Percentiles rank a stretch among this genome's conserved stretches.
These are phyloP conservation scores for Paramecium biaurelia DNA, from an alignment of 73 alveolate genomes.

Conservation along the genomic window DNA sequence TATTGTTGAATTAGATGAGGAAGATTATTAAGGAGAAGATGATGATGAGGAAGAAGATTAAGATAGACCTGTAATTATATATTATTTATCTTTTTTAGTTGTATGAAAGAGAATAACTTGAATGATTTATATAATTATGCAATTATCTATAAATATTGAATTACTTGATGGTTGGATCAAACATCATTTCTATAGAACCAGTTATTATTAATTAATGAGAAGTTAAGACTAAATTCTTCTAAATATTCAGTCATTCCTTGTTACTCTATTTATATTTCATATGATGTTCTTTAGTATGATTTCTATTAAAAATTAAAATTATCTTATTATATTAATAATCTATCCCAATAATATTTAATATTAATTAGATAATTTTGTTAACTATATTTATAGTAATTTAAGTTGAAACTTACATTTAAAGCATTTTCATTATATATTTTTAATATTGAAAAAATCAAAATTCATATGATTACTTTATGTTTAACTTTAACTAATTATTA, in stretches of 20 bases:
- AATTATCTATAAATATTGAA: not conserved
- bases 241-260: too few relatives aligned
- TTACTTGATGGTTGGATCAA: not conserved
- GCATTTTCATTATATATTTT: too few relatives aligned
- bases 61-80: not conserved
- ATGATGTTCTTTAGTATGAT: too few relatives aligned
- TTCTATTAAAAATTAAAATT: too few relatives aligned
- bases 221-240: not conserved
- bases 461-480: too few relatives aligned
- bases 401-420: too few relatives aligned
- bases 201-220: not conserved
- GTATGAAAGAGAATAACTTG: conserved; percentile 34
- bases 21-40: conserved; percentile 24
- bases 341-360: too few relatives aligned
- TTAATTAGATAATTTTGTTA: too few relatives aligned
- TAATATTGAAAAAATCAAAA: not conserved
- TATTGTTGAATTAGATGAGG: not conserved
- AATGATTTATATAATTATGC: not conserved
- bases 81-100: not conserved
- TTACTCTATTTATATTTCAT: too few relatives aligned
- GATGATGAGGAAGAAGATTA: not conserved
- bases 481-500: too few relatives aligned
- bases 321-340: too few relatives aligned
- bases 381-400: too few relatives aligned
- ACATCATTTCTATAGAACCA: not conserved